Conservation (phyloP, 1,284 basidiomycete species). For the Phellinidium pouzarii region DNA sequence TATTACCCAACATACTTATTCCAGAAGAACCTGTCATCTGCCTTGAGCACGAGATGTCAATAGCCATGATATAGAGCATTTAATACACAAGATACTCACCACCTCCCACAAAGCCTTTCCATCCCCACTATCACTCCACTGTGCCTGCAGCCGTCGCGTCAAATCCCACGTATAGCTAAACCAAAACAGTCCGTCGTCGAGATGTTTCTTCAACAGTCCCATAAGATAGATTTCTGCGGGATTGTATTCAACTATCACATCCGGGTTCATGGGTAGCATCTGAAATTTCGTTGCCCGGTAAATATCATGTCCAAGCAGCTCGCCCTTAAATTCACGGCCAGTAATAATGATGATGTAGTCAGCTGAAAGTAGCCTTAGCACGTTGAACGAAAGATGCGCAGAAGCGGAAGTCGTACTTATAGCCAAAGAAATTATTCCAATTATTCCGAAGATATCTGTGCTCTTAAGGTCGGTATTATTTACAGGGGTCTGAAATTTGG, state of each 20-base stretch:
- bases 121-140: constrained; percentile 53
- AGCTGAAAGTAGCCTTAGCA: constrained; percentile 41
- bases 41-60: constrained; percentile 37
- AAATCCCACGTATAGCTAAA: constrained; percentile 93
- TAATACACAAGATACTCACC: constrained; percentile 34
- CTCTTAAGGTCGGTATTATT: constrained; percentile 9
- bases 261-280: constrained; percentile 78
- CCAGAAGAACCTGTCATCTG: constrained; percentile 98
- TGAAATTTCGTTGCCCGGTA: constrained; percentile 91
- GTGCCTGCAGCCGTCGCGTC: constrained; percentile 83
- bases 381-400: constrained; percentile 1
- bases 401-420: constrained; percentile 52
- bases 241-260: constrained; percentile 64
- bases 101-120: constrained; percentile 68
- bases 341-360: constrained; percentile 93
- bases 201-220: constrained; percentile 80
- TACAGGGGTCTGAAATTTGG: constrained; percentile 10
- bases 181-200: constrained; percentile 76
- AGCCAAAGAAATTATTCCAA: constrained; percentile 82
- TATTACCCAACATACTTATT: constrained; percentile 60
- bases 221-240: constrained; percentile 87
- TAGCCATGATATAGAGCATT: constrained; percentile 13
- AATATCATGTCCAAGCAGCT: constrained; percentile 79
- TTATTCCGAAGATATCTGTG: constrained; percentile 46
- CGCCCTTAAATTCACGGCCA: constrained; percentile 72